Evolutionary conservation across 2,329 filamentous ascomycete species (phyloP).

Genomic region (Fusarium setosum): DNA sequence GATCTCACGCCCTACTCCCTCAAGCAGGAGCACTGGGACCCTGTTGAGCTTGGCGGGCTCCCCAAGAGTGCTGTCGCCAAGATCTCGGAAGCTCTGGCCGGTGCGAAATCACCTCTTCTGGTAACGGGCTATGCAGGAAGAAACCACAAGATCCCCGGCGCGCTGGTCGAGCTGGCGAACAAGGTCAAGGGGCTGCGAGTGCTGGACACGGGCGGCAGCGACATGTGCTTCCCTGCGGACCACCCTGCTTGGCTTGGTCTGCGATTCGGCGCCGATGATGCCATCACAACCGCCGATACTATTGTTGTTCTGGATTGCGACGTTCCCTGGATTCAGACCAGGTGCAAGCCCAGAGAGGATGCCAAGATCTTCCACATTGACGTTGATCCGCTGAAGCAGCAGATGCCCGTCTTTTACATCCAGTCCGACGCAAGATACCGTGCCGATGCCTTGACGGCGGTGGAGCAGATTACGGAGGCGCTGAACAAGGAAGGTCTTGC

Average conservation of each 20-base stretch:
- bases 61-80: slow-evolving; percentile 62
- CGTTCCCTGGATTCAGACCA: slow-evolving; percentile 92
- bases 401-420: slow-evolving; percentile 81
- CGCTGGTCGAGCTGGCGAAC: slow-evolving; percentile 75
- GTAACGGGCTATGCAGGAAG: slow-evolving; percentile 79
- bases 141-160: slow-evolving; percentile 70
- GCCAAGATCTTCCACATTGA: slow-evolving; percentile 73
- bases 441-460: slow-evolving; percentile 71
- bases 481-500: slow-evolving; percentile 61
- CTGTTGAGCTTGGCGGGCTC: slow-evolving; percentile 74
- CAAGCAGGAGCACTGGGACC: slow-evolving; percentile 76
- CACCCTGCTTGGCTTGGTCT: slow-evolving; percentile 77
- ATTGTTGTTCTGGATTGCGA: slow-evolving; percentile 91
- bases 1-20: slow-evolving; percentile 80
- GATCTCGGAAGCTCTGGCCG: slow-evolving; percentile 72
- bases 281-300: slow-evolving; percentile 81
- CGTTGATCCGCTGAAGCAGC: slow-evolving; percentile 74
- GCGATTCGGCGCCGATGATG: slow-evolving; percentile 78
- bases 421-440: slow-evolving; percentile 73
- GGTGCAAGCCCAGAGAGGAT: slow-evolving; percentile 64
- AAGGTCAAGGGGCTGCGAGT: slow-evolving; percentile 76
- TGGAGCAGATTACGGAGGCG: slow-evolving; percentile 76
- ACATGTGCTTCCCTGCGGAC: slow-evolving; percentile 83
- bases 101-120: slow-evolving; percentile 74
- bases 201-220: slow-evolving; percentile 80